Evolutionary conservation across 495 filamentous ascomycete species (phyloP), one percentile per base, ranked within the genome.

Genomic region (Trichoderma parareesei): DNA sequence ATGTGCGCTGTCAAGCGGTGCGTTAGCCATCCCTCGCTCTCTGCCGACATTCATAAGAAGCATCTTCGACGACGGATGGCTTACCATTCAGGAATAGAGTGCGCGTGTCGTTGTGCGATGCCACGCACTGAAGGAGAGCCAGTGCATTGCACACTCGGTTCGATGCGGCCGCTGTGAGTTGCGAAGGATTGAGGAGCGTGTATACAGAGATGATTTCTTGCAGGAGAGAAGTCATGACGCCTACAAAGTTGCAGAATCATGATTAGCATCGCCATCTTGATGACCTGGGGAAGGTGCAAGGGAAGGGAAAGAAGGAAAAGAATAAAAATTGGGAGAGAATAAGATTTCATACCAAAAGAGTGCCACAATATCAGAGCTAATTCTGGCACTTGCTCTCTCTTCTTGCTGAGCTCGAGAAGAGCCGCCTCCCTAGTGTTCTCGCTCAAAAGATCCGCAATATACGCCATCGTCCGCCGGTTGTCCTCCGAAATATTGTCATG

Each of bases 161-260:
- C 3, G 91, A 96, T 5, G 95, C 93, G 16, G 95, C 92, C 37
- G 94, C 94, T 8, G 95, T 99, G 65, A 99, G 83, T 77, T 97
- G 93, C 11, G 92, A 97, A 4, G 95, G 94, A 76, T 96, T 98
- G 71, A 99, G 84, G 8, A 98, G 82, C 13, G 91, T 95, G 70
- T 99, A 99, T 37, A 99, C 94, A 11, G 93, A 97, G 71, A 98
- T 99, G 69, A 99, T 99, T 78, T 99, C 94, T 73, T 98, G 94
- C 61, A 98, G 85, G 14, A 99, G 80, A 38, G 92, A 93, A 38
- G 94, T 96, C 94, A 99, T 99, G 64, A 99, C 95, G 69, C 94
- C 93, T 98, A 38, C 63, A 48, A 61, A 9, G 13, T 4, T 6
- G 13, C 20, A 38, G 8, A 60, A 35, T n/a, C 20, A 4, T 14